Evolutionary conservation across 2,329 filamentous ascomycete species (phyloP).

Genomic region (Colletotrichum gloeosporioides): DNA sequence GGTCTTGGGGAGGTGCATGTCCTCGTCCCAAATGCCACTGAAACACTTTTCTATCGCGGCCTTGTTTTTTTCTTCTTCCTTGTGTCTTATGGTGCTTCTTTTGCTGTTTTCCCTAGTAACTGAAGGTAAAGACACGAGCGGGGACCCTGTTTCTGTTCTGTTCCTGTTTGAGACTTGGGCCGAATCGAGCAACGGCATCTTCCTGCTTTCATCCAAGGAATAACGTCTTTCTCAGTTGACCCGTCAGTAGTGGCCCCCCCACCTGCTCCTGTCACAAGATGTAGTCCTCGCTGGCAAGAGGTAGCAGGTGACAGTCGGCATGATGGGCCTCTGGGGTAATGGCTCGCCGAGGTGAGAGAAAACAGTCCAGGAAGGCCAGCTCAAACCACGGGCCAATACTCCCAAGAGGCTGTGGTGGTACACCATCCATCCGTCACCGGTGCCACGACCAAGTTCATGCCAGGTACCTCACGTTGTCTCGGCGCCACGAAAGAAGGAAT

Average conservation of each 20-base stretch:
- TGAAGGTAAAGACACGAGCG: background rate
- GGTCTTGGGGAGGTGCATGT: background rate
- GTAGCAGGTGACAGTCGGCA: background rate
- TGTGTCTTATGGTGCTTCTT: background rate
- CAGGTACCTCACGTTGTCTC: background rate
- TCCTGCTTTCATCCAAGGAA: background rate
- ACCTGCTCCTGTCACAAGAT: background rate
- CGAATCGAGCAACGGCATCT: background rate
- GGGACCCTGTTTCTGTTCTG: background rate
- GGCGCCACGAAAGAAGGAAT: background rate
- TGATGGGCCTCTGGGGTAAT: background rate
- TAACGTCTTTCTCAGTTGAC: background rate
- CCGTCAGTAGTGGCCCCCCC: background rate
- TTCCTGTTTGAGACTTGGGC: background rate
- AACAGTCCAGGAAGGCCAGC: background rate
- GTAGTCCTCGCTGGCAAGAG: background rate
- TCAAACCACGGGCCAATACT: background rate
- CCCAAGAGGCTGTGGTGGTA: background rate
- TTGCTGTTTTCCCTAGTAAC: background rate
- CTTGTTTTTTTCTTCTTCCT: background rate
- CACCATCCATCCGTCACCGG: background rate
- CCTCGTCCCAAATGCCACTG: slow-evolving; percentile 7
- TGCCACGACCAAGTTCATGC: background rate
- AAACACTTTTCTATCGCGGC: background rate
- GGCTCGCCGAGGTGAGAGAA: background rate